A percentile compares a stretch with the other conserved stretches of the same genome.
These are phyloP conservation scores for Coniophora puteana DNA, from an alignment of 1,284 basidiomycete genomes.

Conservation along the genomic window DNA sequence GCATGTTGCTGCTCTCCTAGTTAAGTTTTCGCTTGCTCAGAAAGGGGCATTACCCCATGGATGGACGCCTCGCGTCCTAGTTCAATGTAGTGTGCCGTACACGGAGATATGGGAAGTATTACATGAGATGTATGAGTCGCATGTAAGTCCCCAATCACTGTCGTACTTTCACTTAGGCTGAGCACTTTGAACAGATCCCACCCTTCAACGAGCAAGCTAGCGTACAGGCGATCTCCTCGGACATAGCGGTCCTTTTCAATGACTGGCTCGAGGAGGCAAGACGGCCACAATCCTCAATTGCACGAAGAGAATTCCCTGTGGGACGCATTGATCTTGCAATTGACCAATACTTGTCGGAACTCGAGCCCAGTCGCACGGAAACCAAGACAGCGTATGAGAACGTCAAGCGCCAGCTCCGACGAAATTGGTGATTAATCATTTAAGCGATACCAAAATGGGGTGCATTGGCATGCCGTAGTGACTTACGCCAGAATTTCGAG, in stretches of 20 bases:
- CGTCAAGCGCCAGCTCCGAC: constrained; percentile 62
- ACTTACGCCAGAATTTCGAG: neutral
- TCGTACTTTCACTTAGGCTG: constrained; percentile 2
- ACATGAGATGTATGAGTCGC: constrained; percentile 85
- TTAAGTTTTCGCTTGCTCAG: constrained; percentile 65
- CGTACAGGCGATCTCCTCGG: constrained; percentile 72
- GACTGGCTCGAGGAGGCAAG: constrained; percentile 77
- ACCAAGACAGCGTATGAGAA: constrained; percentile 62
- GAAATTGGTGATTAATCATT: constrained; percentile 47
- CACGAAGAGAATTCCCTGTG: constrained; percentile 66
- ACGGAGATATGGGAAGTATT: constrained; percentile 81
- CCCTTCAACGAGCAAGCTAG: constrained; percentile 79
- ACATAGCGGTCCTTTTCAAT: constrained; percentile 69
- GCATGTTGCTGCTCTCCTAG: constrained; percentile 63
- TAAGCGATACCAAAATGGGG: too few species aligned
- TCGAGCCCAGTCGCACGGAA: constrained; percentile 54
- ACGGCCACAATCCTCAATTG: constrained; percentile 55
- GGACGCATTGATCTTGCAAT: constrained; percentile 66
- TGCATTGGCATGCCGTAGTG: too few species aligned
- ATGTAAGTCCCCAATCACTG: constrained; percentile 44
- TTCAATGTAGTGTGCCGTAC: constrained; percentile 74
- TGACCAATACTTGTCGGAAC: constrained; percentile 67
- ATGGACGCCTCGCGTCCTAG: constrained; percentile 77
- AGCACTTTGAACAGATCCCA: constrained; percentile 50
- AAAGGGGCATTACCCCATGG: constrained; percentile 59